Evolutionary conservation across 2,329 filamentous ascomycete species (phyloP), one percentile per base, ranked within the genome.

Genomic region (Leptographium lundbergii): DNA sequence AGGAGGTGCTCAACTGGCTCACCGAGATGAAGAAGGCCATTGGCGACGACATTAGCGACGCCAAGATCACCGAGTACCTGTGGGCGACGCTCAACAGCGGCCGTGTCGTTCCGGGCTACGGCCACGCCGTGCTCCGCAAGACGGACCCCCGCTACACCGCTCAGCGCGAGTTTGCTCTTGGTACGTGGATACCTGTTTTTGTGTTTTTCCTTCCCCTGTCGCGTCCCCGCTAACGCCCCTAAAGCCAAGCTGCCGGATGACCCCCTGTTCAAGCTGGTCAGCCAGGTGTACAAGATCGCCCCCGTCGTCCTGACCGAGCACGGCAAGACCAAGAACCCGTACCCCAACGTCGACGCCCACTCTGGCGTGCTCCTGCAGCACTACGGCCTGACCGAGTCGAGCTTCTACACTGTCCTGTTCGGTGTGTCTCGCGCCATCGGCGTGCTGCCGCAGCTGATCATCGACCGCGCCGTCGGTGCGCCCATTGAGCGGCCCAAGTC

Each of bases 321-420:
- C 81, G 94, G 94, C 80, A 99, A 99, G 89, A 97, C 92, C 82
- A 97, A 97, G 89, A 96, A 97, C 88, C 92, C 92, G 67, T 97
- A 83, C 84, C 94, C 94, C 77, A 97, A 97, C 81, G 91, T 97
- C 71, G 92, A 97, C 72, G 91, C 92, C 71, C 94, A 97, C 88
- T 96, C 91, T 36, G 94, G 94, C 82, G 94, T 99, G 67, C 89
- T 99, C 66, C 89, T 99, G 68, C 94, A 99, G 82, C 94, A 99
- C 87, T 99, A 99, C 80, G 94, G 94, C 71, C 82, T 99, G 74
- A 97, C 89, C 65, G 92, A 99, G 84, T 88, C 94, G 77, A 97
- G 86, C 87, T 99, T 95, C 87, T 99, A 99, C 89, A 99, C 94
- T 64, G 94, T 99, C 64, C 88, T 99, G 72, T 99, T 99, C 77